Percentiles rank a stretch among this genome's conserved stretches.
phyloP scores from a whole-genome alignment of 352 stramenopile species.

The Globisporangium acanthophoron region DNA sequence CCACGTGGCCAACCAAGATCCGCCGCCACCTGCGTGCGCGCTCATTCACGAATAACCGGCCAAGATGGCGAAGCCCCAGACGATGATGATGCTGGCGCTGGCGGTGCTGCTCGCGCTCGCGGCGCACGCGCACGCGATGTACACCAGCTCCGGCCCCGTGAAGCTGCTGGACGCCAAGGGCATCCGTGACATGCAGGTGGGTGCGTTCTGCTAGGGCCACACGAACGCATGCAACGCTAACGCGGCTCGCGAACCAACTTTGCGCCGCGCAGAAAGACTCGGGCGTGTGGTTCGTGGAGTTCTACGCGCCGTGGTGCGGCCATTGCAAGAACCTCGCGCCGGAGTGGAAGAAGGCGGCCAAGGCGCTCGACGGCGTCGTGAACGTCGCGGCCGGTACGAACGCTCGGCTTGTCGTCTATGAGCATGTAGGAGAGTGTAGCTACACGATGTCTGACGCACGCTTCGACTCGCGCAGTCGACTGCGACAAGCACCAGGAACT shows the following conservation, averaged over 20 bases:
- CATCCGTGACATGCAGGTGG: constrained; percentile 60
- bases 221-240: not conserved
- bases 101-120: constrained; percentile 23
- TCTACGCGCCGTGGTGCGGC: constrained; percentile 94
- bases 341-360: constrained; percentile 90
- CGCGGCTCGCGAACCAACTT: not conserved
- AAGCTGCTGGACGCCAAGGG: constrained; percentile 67
- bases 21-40: not conserved
- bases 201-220: too few relatives aligned
- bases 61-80: constrained; percentile 12
- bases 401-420: too few relatives aligned
- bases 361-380: constrained; percentile 84
- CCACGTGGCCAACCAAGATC: too few relatives aligned
- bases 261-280: constrained; percentile 38
- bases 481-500: constrained; percentile 81
- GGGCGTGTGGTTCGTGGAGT: constrained; percentile 92
- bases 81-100: constrained; percentile 15
- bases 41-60: not conserved
- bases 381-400: constrained; percentile 73
- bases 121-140: constrained; percentile 37
- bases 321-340: constrained; percentile 93
- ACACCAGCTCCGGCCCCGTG: constrained; percentile 57
- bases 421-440: not conserved
- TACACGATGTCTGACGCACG: too few relatives aligned
- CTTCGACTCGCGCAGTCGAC: constrained; percentile 31